phyloP scores from a whole-genome alignment of 345 rosid species.

The Melaleuca quinquenervia region DNA sequence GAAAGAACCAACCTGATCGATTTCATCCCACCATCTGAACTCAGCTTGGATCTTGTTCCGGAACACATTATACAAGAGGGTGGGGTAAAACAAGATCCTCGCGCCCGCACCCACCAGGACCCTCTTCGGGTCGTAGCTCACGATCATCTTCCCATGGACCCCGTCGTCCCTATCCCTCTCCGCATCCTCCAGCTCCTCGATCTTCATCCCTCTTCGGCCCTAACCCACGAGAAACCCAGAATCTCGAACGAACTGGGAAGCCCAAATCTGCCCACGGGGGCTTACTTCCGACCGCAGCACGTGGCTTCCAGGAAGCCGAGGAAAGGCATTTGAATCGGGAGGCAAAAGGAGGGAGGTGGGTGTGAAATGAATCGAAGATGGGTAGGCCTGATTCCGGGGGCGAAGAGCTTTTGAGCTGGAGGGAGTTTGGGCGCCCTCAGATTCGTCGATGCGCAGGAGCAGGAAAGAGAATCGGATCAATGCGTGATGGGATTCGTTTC shows the following conservation, averaged over 20 bases:
- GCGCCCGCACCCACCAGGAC: conserved; percentile 62
- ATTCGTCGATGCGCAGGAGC: not conserved
- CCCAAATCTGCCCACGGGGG: not conserved
- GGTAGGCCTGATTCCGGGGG: not conserved
- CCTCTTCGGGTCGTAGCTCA: conserved; percentile 31
- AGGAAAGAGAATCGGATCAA: not conserved
- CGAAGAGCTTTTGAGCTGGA: not conserved
- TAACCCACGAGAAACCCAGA: not conserved
- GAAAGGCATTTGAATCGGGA: not conserved
- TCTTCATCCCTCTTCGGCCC: conserved; percentile 22
- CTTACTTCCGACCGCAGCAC: not conserved
- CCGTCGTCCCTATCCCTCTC: conserved; percentile 13
- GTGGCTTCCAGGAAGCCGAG: not conserved
- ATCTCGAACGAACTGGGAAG: not conserved
- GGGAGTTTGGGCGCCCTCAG: not conserved
- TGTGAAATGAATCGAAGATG: not conserved
- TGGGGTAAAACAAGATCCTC: conserved; percentile 53
- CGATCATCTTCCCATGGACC: conserved; percentile 8
- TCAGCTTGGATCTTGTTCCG: conserved; percentile 53
- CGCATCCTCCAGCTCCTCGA: conserved; percentile 31
- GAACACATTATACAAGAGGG: conserved; percentile 48
- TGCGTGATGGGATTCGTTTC: not conserved
- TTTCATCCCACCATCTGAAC: conserved; percentile 67
- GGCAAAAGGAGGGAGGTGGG: not conserved
- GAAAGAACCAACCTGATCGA: conserved; percentile 33